Base-by-base conservation (phyloP, 371 early-diverging fungal species). In the Lichtheimia hyalospora region DNA sequence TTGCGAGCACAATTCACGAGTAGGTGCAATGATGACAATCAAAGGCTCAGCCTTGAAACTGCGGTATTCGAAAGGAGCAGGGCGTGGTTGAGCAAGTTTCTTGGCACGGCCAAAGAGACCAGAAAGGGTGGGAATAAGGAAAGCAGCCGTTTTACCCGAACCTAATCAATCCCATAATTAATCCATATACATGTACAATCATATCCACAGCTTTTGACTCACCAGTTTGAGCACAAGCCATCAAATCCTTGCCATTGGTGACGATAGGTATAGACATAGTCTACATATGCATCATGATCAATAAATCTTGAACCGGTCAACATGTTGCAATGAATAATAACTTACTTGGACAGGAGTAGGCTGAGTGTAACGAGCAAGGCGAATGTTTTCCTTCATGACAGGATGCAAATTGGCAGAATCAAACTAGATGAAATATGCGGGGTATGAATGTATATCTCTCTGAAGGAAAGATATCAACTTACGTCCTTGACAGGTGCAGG, bases 181-280 rank as follows among this genome's bases (percentile, higher is more conserved):
- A 7, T n/a, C n/a, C n/a, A n/a, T 48, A 40, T 49, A 16, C 12
- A 16, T 46, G 16, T 16, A 34, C 27, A 14, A 24, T 57, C 3
- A n/a, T 40, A 34, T 34, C 34, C 34, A 5, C 6, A 34, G 3
- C 7, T 4, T 34, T 34, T 5, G 8, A 34, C 54, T 60, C 57
- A 72, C 92, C 91, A 8, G 95, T 94, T 48, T 92, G 93, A 8
- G 95, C 95, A 62, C 90, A 89, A 2, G 88, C 91, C 80, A 93
- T 85, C 24, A 94, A 53, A 61, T 91, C 89, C n/a, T 84, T 73
- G 23, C 85, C 85, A 5, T 70, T 70, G 25, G 79, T 64, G 15
- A 91, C 69, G 28, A 90, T 79, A 0, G 92, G 87, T 16, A 93
- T 83, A 18, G 89, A 80, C 52, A 86, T 73, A 54, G 75, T 71